Conservation (phyloP, 371 early-diverging fungal species). For the Apophysomyces variabilis region DNA sequence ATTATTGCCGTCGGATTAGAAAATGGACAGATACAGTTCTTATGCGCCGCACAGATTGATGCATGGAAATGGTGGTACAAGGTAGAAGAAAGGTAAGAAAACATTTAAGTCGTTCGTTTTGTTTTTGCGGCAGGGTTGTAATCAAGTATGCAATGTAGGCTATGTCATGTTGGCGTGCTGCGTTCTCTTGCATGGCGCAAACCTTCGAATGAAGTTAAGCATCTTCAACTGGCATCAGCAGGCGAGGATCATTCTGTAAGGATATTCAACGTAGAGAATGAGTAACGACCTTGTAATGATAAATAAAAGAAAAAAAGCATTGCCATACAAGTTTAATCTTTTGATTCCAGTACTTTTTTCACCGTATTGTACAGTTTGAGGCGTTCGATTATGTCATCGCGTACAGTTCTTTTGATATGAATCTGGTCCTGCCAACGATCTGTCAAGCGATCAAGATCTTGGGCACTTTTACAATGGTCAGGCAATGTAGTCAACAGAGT, state of each 20-base stretch:
- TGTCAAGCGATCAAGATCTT: background rate
- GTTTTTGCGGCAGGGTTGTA: background rate
- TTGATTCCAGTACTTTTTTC: conserved; percentile 13
- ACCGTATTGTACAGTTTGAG: conserved; percentile 16
- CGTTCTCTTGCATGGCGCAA: conserved; percentile 70
- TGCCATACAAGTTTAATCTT: conserved; percentile 3
- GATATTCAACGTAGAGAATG: conserved; percentile 58
- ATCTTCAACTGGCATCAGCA: conserved; percentile 67
- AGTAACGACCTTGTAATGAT: conserved; percentile 4
- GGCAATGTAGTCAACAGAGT: conserved; percentile 13
- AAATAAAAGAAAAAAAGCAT: background rate
- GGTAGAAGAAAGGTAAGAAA: conserved; percentile 52
- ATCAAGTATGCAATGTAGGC: conserved; percentile 23
- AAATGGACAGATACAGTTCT: conserved; percentile 72
- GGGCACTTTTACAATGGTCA: background rate
- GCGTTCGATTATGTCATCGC: conserved; percentile 12
- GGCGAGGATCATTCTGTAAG: conserved; percentile 81
- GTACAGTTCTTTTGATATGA: background rate
- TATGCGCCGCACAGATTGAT: conserved; percentile 33
- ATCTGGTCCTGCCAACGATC: background rate
- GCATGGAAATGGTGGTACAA: conserved; percentile 49
- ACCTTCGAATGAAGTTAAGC: conserved; percentile 13
- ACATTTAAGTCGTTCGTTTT: background rate
- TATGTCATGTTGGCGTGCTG: conserved; percentile 69
- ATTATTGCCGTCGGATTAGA: conserved; percentile 86